phyloP scores from a whole-genome alignment of 306 rosid species.

The Prosopis cineraria region DNA sequence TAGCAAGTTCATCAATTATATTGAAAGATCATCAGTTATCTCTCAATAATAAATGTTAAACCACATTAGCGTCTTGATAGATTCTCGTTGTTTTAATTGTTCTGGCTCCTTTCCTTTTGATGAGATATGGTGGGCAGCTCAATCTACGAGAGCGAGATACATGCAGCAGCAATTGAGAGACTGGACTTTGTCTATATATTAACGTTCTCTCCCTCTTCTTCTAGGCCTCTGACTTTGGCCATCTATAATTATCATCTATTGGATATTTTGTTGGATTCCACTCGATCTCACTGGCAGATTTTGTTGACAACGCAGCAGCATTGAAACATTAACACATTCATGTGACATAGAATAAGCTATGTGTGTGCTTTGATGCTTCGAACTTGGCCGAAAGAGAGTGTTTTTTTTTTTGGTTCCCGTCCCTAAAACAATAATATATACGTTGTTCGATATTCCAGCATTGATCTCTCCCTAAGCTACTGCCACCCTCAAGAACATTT shows the following conservation, averaged over 20 bases:
- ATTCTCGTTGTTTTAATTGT: background rate
- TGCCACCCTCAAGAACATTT: constrained; percentile 38
- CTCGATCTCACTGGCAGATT: constrained; percentile 27
- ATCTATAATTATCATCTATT: background rate
- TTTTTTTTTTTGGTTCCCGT: no score
- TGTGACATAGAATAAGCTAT: constrained; percentile 26
- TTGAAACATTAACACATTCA: constrained; percentile 5
- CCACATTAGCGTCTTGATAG: background rate
- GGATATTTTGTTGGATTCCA: constrained; percentile 34
- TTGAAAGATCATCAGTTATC: background rate
- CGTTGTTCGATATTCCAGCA: constrained; percentile 50
- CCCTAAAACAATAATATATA: constrained; percentile 32
- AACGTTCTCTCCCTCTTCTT: background rate
- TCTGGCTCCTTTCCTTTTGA: background rate
- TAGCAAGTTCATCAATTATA: no score
- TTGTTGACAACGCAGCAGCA: constrained; percentile 6
- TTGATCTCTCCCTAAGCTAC: constrained; percentile 27
- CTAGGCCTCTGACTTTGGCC: constrained; percentile 38
- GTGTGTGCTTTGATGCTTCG: constrained; percentile 47
- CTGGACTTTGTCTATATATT: constrained; percentile 2
- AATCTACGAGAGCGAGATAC: background rate
- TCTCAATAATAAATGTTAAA: background rate
- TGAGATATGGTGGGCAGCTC: background rate
- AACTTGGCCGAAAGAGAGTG: constrained; percentile 46
- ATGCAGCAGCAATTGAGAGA: constrained; percentile 28